phyloP scores from a whole-genome alignment of 2,329 filamentous ascomycete species.

The Sporothrix protearum region DNA sequence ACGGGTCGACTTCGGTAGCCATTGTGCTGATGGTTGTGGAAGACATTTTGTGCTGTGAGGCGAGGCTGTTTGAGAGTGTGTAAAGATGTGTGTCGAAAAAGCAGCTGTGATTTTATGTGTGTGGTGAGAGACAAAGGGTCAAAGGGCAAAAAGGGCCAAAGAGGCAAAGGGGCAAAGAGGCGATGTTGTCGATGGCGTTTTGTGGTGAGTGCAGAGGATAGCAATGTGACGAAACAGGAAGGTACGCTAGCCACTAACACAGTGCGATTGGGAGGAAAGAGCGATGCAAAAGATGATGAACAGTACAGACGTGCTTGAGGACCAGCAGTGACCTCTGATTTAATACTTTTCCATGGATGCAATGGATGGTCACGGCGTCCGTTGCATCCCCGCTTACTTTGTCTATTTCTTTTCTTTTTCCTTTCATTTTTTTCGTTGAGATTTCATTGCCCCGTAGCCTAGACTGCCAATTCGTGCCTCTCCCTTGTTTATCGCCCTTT shows the following conservation, averaged over 20 bases:
- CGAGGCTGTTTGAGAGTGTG: neutral
- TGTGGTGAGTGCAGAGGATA: neutral
- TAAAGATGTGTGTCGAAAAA: neutral
- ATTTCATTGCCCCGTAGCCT: neutral
- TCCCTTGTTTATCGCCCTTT: slow-evolving; percentile 7
- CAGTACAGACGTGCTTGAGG: neutral
- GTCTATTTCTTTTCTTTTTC: neutral
- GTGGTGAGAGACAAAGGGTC: neutral
- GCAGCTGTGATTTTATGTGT: neutral
- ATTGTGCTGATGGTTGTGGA: slow-evolving; percentile 18
- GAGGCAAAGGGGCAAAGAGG: no score
- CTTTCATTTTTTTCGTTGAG: neutral
- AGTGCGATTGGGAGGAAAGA: neutral
- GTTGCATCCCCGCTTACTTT: neutral
- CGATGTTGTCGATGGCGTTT: neutral
- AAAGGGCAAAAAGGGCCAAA: neutral
- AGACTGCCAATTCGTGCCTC: neutral
- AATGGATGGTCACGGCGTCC: neutral
- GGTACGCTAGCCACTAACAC: slow-evolving; percentile 28
- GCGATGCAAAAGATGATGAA: neutral
- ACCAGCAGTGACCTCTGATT: slow-evolving; percentile 13
- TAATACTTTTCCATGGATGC: slow-evolving; percentile 20
- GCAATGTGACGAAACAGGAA: slow-evolving; percentile 24
- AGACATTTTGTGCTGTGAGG: slow-evolving; percentile 11
- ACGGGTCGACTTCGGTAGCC: slow-evolving; percentile 27